Evolutionary conservation across 1,284 basidiomycete genomes (phyloP).

Genomic region (Cutaneotrichosporon mucoides): DNA sequence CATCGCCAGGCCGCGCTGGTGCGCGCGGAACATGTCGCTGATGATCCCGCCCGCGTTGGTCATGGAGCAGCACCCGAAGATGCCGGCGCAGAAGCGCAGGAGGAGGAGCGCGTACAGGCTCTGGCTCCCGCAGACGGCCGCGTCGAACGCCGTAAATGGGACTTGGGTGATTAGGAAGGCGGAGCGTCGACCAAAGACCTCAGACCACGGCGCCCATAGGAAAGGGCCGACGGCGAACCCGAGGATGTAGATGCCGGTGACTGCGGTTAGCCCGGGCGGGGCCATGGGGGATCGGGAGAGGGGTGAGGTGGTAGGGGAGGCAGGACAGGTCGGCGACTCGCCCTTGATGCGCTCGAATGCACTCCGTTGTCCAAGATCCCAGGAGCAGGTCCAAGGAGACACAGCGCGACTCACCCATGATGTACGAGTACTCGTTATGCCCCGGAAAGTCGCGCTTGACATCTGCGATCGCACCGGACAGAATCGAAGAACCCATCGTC

Average conservation of each 20-base stretch:
- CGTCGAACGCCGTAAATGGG: slow-evolving; percentile 49
- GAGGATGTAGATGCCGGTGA: slow-evolving; percentile 16
- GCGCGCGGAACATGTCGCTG: slow-evolving; percentile 47
- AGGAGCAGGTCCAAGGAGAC: neutral
- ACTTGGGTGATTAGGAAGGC: slow-evolving; percentile 47
- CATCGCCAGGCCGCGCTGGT: slow-evolving; percentile 48
- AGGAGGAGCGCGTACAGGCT: slow-evolving; percentile 49
- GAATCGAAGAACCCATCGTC: slow-evolving; percentile 25
- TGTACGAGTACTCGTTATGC: slow-evolving; percentile 19
- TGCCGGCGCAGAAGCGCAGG: slow-evolving; percentile 51
- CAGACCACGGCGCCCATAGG: slow-evolving; percentile 34
- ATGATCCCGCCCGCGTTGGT: slow-evolving; percentile 51
- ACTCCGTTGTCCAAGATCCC: no score
- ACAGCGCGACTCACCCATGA: slow-evolving; percentile 8
- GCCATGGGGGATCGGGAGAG: no score
- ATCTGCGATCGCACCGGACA: slow-evolving; percentile 23
- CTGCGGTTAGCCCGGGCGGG: slow-evolving; percentile 6
- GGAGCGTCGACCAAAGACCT: slow-evolving; percentile 38
- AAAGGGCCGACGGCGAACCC: slow-evolving; percentile 19
- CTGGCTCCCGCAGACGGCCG: slow-evolving; percentile 45
- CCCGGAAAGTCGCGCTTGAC: slow-evolving; percentile 27
- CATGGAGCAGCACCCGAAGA: slow-evolving; percentile 48
- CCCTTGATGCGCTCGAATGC: no score
- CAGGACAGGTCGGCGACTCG: no score
- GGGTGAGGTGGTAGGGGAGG: no score